A percentile compares a stretch with the other conserved stretches of the same genome.
These are phyloP conservation scores for Zasmidium cellare DNA, from an alignment of 2,329 filamentous ascomycete genomes.

Conservation along the genomic window DNA sequence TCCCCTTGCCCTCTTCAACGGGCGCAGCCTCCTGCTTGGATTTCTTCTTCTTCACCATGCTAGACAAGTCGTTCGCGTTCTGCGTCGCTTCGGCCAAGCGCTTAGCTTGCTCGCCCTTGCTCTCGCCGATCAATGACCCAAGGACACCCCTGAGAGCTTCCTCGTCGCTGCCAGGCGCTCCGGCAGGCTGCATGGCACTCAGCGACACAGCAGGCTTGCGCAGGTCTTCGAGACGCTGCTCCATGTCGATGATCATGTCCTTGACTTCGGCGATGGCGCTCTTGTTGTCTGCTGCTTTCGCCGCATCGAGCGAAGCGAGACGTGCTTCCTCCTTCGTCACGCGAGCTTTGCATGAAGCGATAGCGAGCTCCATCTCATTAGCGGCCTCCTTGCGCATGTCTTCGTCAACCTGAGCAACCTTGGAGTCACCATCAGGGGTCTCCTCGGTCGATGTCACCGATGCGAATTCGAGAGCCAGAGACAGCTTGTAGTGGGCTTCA, in stretches of 20 bases:
- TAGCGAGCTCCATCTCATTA: slow-evolving; percentile 70
- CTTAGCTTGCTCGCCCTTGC: slow-evolving; percentile 60
- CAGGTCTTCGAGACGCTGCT: slow-evolving; percentile 72
- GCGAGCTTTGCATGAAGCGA: slow-evolving; percentile 70
- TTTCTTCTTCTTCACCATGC: slow-evolving; percentile 70
- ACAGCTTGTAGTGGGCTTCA: slow-evolving; percentile 95
- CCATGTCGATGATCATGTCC: slow-evolving; percentile 77
- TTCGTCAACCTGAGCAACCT: slow-evolving; percentile 61
- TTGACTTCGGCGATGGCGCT: slow-evolving; percentile 70
- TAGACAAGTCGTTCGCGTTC: slow-evolving; percentile 70
- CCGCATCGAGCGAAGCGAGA: slow-evolving; percentile 55
- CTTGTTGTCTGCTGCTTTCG: slow-evolving; percentile 62
- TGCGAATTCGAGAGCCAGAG: slow-evolving; percentile 89
- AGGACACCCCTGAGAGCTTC: slow-evolving; percentile 61
- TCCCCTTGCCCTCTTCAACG: slow-evolving; percentile 27
- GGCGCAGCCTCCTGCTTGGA: slow-evolving; percentile 20
- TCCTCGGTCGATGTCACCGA: slow-evolving; percentile 65
- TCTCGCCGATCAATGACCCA: slow-evolving; percentile 63
- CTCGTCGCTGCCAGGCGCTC: slow-evolving; percentile 41
- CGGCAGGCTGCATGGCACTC: slow-evolving; percentile 44
- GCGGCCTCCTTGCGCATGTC: slow-evolving; percentile 69
- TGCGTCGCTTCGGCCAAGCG: slow-evolving; percentile 72
- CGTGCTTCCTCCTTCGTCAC: slow-evolving; percentile 69
- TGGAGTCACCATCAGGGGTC: slow-evolving; percentile 38
- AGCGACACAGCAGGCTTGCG: slow-evolving; percentile 62